Evolutionary conservation across 108 stramenopile species (phyloP), one percentile per base, ranked within the genome.

Genomic region (Cyclotella kingstonii): DNA sequence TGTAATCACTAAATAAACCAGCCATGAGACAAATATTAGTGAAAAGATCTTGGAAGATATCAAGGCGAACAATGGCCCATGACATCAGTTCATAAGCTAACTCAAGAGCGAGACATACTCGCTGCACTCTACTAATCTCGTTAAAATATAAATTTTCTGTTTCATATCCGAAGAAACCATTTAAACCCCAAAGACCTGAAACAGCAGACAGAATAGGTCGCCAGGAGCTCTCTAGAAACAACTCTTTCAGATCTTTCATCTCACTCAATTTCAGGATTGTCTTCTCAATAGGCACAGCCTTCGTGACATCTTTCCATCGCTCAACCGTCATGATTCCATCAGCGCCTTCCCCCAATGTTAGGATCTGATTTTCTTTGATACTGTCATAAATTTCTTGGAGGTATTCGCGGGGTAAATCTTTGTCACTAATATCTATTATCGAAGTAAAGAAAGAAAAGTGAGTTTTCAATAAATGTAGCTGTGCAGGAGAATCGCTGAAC

Each of bases 341-440:
- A 8, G 91, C 89, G 35, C 91, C 93, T 71, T 92, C 93, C 8
- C 87, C 93, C 56, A 85, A 82, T 29, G 95, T 93, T 34, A 83
- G 80, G 38, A 96, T 96, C 58, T 92, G 86, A 60, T 93, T 78
- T 27, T 88, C 86, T 42, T 76, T 83, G 26, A 96, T 91, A 52
- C 80, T 88, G 50, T 81, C 79, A 58, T 94, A 97, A 38, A 97
- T 93, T n/a, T 63, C 79, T 66, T 83, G 89, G 35, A 97, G 63
- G 63, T 81, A 95, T 31, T 92, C 89, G 14, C 74, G 68, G 14
- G 96, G 93, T n/a, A 97, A 63, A 31, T 91, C 89, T 41, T 78
- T 70, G 61, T 96, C 89, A 22, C 79, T 95, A 61, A 96, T 95
- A 43, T 96, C 97, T 28, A n/a, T n/a, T n/a, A n/a, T n/a, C n/a